Conservation (phyloP, 352 stramenopile genomes). For the Globisporangium cylindrosporum region DNA sequence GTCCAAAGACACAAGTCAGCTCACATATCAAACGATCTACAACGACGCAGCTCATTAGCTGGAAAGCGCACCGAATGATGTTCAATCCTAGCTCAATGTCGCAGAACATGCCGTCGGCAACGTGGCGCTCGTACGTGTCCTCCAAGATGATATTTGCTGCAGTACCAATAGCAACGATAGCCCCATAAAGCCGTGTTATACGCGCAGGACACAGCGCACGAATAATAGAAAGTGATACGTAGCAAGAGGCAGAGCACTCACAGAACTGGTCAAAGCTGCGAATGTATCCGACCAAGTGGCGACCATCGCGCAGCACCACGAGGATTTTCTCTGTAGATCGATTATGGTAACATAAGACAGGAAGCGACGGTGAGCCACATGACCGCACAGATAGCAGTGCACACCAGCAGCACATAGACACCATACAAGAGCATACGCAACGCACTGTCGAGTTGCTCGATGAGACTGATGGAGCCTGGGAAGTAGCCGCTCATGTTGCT, state of each 20-base stretch:
- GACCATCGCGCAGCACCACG: conserved; percentile 94
- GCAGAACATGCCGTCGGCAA: conserved; percentile 88
- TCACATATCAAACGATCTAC: background rate
- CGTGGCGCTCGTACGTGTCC: conserved; percentile 92
- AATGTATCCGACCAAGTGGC: conserved; percentile 92
- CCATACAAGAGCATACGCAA: conserved; percentile 5
- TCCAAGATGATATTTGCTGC: conserved; percentile 96
- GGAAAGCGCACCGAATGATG: conserved; percentile 81
- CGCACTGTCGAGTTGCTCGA: conserved; percentile 84
- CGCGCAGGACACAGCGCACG: background rate
- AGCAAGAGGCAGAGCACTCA: conserved; percentile 28
- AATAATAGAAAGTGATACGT: too few species aligned
- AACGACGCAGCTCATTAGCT: background rate
- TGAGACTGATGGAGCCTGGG: conserved; percentile 78
- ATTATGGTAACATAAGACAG: background rate
- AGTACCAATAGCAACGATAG: conserved; percentile 2
- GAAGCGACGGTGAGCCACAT: background rate
- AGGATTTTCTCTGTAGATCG: conserved; percentile 72
- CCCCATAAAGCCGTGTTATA: background rate
- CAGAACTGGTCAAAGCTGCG: conserved; percentile 89
- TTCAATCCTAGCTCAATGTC: conserved; percentile 96
- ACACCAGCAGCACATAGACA: background rate
- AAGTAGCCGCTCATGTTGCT: conserved; percentile 68
- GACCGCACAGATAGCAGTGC: background rate
- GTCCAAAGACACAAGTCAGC: background rate